These are phyloP conservation scores for Bromus sterilis DNA, from an alignment of 176 grass and related monocot genomes.

Conservation along the genomic window DNA sequence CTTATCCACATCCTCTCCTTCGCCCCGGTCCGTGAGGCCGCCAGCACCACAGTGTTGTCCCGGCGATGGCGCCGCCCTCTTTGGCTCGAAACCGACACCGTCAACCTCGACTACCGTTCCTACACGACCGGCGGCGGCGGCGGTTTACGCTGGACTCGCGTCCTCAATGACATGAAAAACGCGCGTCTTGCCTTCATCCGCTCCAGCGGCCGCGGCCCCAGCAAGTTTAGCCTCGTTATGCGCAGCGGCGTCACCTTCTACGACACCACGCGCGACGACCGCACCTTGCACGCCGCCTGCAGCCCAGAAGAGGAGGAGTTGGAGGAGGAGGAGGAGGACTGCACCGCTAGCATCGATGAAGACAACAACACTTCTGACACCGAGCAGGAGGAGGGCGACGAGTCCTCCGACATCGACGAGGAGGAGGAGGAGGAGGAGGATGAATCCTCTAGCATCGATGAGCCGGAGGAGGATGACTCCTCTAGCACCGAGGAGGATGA, in stretches of 20 bases:
- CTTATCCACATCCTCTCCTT: not conserved
- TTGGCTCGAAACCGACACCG: not conserved
- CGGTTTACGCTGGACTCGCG: not conserved
- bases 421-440: too few species aligned
- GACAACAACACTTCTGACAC: too few species aligned
- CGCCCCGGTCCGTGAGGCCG: not conserved
- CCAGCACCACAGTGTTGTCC: not conserved
- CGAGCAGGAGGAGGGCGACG: too few species aligned
- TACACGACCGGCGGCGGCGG: not conserved
- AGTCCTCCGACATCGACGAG: too few species aligned
- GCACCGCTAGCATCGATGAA: too few species aligned
- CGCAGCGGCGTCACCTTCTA: too few species aligned
- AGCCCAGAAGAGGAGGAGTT: too few species aligned
- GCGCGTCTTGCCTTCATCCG: not conserved
- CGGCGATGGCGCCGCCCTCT: not conserved
- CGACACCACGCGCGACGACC: not conserved
- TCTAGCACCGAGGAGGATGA: too few species aligned
- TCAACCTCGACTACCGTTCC: too few species aligned
- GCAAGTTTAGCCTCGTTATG: not conserved
- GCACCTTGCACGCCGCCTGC: not conserved
- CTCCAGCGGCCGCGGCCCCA: not conserved
- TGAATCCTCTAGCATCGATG: too few species aligned
- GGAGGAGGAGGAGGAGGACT: too few species aligned
- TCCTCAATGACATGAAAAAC: not conserved
- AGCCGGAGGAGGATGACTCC: too few species aligned